phyloP scores from a whole-genome alignment of 73 alveolate species.

The Tetrahymena thermophila region DNA sequence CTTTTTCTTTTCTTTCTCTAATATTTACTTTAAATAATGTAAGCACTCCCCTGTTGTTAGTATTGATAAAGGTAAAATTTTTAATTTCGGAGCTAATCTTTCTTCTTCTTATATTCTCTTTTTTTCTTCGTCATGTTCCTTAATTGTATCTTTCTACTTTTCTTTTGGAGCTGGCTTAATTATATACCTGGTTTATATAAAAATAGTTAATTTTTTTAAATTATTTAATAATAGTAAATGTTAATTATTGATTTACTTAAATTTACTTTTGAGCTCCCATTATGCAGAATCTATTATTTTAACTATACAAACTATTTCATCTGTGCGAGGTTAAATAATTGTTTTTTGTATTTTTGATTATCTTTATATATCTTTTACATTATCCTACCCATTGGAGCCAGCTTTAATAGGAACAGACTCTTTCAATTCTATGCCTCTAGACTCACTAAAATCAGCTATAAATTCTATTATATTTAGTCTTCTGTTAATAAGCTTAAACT shows the following conservation, averaged over 20 bases:
- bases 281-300: not conserved
- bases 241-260: not conserved
- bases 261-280: conserved; percentile 39
- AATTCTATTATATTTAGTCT: not conserved
- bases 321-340: conserved; percentile 14
- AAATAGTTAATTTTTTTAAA: not conserved
- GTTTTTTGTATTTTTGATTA: not conserved
- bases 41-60: conserved; percentile 2
- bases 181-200: conserved; percentile 4
- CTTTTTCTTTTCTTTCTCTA: not conserved
- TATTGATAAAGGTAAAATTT: not conserved
- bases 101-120: not conserved
- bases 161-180: conserved; percentile 44
- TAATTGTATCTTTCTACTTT: not conserved
- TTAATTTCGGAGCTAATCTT: not conserved
- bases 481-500: not conserved
- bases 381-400: not conserved
- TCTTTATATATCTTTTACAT: not conserved
- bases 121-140: not conserved
- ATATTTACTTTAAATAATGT: not conserved
- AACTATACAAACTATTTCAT: conserved; percentile 12
- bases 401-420: not conserved
- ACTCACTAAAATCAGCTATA: not conserved
- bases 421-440: not conserved
- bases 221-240: not conserved